Base-by-base conservation (phyloP, 768 basidiomycete genomes). In the Candolleomyces aberdarensis region DNA sequence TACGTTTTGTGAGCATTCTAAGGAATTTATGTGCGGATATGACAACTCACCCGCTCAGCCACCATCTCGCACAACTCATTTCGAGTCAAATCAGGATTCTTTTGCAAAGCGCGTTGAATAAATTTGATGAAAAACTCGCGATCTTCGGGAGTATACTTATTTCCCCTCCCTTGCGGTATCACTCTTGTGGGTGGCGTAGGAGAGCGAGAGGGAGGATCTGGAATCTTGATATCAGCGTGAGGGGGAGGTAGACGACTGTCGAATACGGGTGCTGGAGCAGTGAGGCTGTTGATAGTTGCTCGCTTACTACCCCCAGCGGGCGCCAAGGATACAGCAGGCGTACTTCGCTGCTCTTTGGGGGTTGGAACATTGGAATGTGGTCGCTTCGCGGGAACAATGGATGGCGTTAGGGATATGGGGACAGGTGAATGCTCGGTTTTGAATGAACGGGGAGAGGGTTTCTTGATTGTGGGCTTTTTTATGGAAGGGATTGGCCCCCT, bases 101-200 rank as follows among this genome's bases (percentile, higher is more conserved):
- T 66, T 65, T 82, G 80, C 50, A 89, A 69, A 49, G 81, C 77
- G 85, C 88, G 90, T 47, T 78, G 73, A 44, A 89, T 77, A 63
- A 86, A 89, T 44, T 84, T 82, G 65, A 88, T 74, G 69, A 91
- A 89, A 64, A 80, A 91, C 4, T 81, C 78, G 51, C 81, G 80
- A 67, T 91, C 89, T 64, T 85, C 85, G 26, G 78, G 73, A 1
- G 89, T 90, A 66, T 86, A 91, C 69, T 74, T 84, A 63, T 87
- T 81, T 53, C 88, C 86, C 58, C 80, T 72, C 13, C 76, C 78
- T 56, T 72, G 73, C 43, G 75, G 76, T 57, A 85, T 74, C 29
- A 85, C 68, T 58, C 70, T 70, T 9, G 78, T 80, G 7, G 89
- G 89, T 22, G 89, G 89, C 3, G 78, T 83, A 1, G 89, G 89